These are phyloP conservation scores for Monosporascus sp. DNA, from an alignment of 2,329 filamentous ascomycete species.

Conservation along the genomic window DNA sequence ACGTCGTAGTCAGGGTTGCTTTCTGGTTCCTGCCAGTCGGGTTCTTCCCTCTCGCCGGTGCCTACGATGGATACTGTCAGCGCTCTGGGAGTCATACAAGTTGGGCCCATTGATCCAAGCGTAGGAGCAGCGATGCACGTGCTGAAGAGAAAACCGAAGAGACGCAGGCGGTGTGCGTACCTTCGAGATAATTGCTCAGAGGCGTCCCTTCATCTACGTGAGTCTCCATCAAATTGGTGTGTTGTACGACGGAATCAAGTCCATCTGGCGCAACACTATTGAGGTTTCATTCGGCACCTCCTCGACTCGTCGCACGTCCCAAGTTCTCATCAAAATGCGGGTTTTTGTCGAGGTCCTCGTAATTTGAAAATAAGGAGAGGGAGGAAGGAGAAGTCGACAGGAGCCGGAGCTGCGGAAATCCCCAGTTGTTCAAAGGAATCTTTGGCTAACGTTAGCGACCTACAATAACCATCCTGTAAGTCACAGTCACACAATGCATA, in stretches of 20 bases:
- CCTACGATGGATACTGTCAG: slow-evolving; percentile 20
- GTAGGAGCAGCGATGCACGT: not conserved
- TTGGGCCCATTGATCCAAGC: not conserved
- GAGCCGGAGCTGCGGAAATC: not conserved
- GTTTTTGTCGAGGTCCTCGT: no score
- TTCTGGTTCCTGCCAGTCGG: slow-evolving; percentile 23
- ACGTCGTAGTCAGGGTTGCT: slow-evolving; percentile 15
- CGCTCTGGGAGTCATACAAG: slow-evolving; percentile 3
- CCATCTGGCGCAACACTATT: slow-evolving; percentile 23
- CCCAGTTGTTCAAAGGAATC: not conserved
- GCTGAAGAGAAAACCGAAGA: slow-evolving; percentile 2
- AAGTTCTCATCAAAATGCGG: not conserved
- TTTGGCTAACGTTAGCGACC: not conserved
- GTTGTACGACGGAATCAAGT: slow-evolving; percentile 20
- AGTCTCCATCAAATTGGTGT: slow-evolving; percentile 28
- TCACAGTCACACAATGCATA: not conserved
- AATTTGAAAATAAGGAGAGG: not conserved
- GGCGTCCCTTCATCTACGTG: slow-evolving; percentile 29
- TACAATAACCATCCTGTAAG: not conserved
- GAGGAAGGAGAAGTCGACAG: not conserved
- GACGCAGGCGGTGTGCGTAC: slow-evolving; percentile 16
- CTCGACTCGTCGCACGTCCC: not conserved
- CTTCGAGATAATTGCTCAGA: slow-evolving; percentile 30
- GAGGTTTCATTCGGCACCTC: not conserved
- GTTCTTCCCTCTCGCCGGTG: slow-evolving; percentile 22